Percentiles rank a stretch among this genome's conserved stretches.
Conservation (phyloP, 768 basidiomycete species). For the Auriscalpium vulgare region DNA sequence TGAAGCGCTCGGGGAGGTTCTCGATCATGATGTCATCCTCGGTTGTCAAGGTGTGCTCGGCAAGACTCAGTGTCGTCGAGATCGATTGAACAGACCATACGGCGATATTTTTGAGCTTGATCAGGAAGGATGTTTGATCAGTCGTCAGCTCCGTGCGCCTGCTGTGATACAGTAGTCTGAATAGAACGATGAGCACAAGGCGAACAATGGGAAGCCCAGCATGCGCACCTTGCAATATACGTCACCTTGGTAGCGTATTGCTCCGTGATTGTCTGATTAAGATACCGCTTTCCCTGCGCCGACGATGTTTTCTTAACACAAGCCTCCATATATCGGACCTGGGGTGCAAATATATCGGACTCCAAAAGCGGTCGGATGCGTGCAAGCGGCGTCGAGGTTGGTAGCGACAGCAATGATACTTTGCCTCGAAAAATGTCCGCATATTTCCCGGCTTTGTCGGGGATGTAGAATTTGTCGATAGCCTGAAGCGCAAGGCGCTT, state of each 20-base stretch:
- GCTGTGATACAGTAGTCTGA: conserved; percentile 3
- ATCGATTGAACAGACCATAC: conserved; percentile 6
- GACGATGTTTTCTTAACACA: conserved; percentile 1
- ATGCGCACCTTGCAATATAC: conserved; percentile 9
- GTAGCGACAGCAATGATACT: conserved; percentile 10
- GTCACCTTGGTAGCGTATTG: conserved; percentile 8
- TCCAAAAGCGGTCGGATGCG: conserved; percentile 9
- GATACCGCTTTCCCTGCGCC: conserved; percentile 3
- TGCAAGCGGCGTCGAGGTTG: neutral
- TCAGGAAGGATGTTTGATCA: neutral
- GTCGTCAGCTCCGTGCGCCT: neutral
- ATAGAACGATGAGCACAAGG: too few species aligned
- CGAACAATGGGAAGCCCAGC: neutral
- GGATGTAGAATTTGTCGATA: conserved; percentile 15
- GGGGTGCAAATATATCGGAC: conserved; percentile 4
- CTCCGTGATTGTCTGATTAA: conserved; percentile 1
- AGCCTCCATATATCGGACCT: conserved; percentile 4
- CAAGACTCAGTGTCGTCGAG: conserved; percentile 3
- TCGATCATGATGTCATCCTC: neutral
- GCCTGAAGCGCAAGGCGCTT: too few species aligned
- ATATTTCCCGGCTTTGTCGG: conserved; percentile 13
- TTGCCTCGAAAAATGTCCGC: conserved; percentile 5
- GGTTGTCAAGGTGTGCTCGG: neutral
- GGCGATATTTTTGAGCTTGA: conserved; percentile 6
- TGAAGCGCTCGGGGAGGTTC: conserved; percentile 4